Evolutionary conservation across 169 alveolate species (phyloP), one percentile per base, ranked within the genome.

Genomic region (Plasmodium falciparum): DNA sequence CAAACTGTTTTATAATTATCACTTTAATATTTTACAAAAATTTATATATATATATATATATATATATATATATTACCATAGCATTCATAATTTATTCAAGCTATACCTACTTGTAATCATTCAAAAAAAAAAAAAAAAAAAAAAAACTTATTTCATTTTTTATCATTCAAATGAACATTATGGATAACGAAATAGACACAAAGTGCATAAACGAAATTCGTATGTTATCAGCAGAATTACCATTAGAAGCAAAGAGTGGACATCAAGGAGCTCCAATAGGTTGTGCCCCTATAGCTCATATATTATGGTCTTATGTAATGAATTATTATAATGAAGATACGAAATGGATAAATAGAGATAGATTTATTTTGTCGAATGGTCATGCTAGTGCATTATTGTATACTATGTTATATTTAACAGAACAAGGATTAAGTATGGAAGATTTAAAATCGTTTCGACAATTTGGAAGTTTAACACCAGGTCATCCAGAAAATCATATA

Each of bases 261-360:
- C 97, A 95, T 72, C 96, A 95, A 50, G 97, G 97, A 24, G 95
- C 97, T 29, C 97, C 97, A 13, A 93, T 95, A 65, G 97, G 96
- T 17, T 93, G 96, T 91, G 96, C 97, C 20, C 96, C 96, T 33
- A 92, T 94, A 90, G 96, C 95, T 47, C 96, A 95, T 66, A 93
- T 93, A 9, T 75, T 95, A 71, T 95, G 93, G 89, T 95, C 94
- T 73, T 86, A 94, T 62, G 92, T 88, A 59, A 91, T 95, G 96
- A 85, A 89, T 72, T 89, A 74, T 50, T 67, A 86, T 75, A 83
- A 92, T 45, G 89, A 90, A 62, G 89, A 93, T 63, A 95, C 96
- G 2, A 50, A 83, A 45, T 95, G 97, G 97, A 56, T 93, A 63
- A 95, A 95, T 80, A 63, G 97, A 22, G 95, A 93, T 70, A 89